These are phyloP conservation scores for Toxicodendron radicans DNA, from an alignment of 345 rosid species.

Conservation along the genomic window DNA sequence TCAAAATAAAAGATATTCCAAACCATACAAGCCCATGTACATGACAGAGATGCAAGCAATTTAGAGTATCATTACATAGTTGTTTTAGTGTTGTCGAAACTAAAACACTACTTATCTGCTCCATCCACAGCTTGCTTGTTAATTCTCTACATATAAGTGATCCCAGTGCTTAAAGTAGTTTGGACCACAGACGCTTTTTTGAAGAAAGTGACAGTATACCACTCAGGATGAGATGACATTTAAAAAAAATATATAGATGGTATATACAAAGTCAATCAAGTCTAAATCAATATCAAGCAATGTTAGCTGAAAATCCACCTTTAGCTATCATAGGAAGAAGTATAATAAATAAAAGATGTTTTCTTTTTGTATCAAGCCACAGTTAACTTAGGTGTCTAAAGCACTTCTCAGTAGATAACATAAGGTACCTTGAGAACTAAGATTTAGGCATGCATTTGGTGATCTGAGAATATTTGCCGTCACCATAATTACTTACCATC, in stretches of 20 bases:
- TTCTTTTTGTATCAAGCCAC: not conserved
- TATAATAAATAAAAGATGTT: constrained; percentile 2
- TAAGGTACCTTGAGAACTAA: not conserved
- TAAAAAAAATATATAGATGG: not conserved
- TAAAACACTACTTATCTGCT: not conserved
- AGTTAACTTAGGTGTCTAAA: not conserved
- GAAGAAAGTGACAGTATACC: not conserved
- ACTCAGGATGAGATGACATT: not conserved
- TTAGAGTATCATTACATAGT: not conserved
- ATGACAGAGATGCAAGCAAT: not conserved
- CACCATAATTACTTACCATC: constrained; percentile 45
- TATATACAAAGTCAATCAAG: not conserved
- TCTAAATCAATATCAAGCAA: not conserved
- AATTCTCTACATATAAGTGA: not conserved
- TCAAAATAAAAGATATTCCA: constrained; percentile 1
- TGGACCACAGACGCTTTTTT: not conserved
- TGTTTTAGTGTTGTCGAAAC: not conserved
- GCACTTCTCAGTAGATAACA: not conserved
- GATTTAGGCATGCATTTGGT: constrained; percentile 2
- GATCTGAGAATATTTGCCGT: constrained; percentile 9
- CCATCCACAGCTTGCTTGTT: not conserved
- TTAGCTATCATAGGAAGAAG: not conserved
- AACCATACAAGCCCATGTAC: not conserved
- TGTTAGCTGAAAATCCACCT: not conserved
- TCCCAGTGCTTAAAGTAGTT: not conserved